Base-by-base conservation (phyloP, 495 filamentous ascomycete genomes). In the Haplographium delicatum region DNA sequence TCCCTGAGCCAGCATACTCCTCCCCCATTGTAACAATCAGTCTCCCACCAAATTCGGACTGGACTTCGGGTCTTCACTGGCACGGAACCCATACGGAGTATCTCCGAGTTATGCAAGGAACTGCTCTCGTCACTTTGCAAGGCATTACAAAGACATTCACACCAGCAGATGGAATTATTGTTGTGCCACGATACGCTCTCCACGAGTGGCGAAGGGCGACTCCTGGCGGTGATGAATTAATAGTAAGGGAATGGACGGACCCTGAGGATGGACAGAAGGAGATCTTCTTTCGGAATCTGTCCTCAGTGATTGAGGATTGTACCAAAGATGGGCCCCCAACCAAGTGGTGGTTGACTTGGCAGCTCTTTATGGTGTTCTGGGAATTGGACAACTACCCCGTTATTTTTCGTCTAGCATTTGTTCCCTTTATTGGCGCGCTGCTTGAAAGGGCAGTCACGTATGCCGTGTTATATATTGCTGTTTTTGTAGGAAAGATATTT, bases 41-140 rank as follows among this genome's bases (percentile, higher is more conserved):
- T 4, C 8, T 53, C 10, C 50, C 50, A 5, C 6, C 33, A 3
- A 11, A 33, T 2, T 53, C 50, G 24, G 34, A 3, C 13, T 53
- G 50, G 50, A 47, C 43, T 4, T 53, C 50, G 2, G 50, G 50
- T 10, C 42, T 53, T 9, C 50, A 53, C 26, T 53, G 42, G 43
- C 50, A 53, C 22, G 44, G 31, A 22, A 47, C 34, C 13, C 50
- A 53, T 25, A 53, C 50, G 2, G 50, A 53, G 19, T 53, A 47
- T 25, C 50, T 53, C 15, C 4, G 22, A 13, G 34, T 53, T 13
- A 22, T 53, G 15, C 37, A 27, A 30, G 50, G 50, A n/a, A 24
- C 18, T 9, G 50, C 50, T 1, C 34, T 47, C 23, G 44, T 53
- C 2, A 53, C 50, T 22, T 28, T 47, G 11, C 9, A 41, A 18